Base-by-base conservation (phyloP, 2,329 filamentous ascomycete genomes). In the Alternaria conjuncta region DNA sequence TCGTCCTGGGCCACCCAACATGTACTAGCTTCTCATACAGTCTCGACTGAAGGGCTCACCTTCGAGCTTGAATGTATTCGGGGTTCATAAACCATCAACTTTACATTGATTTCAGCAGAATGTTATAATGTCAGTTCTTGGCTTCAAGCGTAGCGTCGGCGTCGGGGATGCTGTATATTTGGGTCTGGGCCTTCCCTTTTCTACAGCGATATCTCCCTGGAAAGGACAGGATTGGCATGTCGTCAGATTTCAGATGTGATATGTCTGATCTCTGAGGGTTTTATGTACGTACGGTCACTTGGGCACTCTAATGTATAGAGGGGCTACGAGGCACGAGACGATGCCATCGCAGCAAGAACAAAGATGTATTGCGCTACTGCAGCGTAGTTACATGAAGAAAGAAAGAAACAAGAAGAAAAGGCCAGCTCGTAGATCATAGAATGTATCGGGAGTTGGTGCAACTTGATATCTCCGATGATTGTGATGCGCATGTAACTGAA, bases 1-100 rank as follows among this genome's bases (percentile, higher is more conserved):
- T 36, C 68, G 75, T 49, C 75, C 73, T 3, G 73, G 73, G 44
- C 73, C 75, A 36, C 75, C 75, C 18, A 76, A 75, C 56, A 77
- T 77, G 75, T 77, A 76, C 63, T 77, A 74, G 49, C 49, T n/a
- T 53, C 28, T 53, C 9, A 20, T 25, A 25, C 20, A 53, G 28
- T 25, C 20, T 53, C 49, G 28, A n/a, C 20, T 41, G 3, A 21
- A 53, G 30, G 36, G 49, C 49, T 25, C 32, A 25, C 5, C 20
- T 25, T 36, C 13, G 18, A 23, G 15, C 49, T 23, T 53, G 30
- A 15, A 53, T 36, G 49, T 53, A 25, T 36, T 53, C 20, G 30
- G 20, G 30, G 20, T 25, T 53, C 49, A 41, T 2, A 25, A 41
- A 58, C 43, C 23, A 51, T 30, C 46, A 58, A n/a, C 47, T 58